Conservation (phyloP, 2,329 filamentous ascomycete genomes). For the Pseudogymnoascus sp. region DNA sequence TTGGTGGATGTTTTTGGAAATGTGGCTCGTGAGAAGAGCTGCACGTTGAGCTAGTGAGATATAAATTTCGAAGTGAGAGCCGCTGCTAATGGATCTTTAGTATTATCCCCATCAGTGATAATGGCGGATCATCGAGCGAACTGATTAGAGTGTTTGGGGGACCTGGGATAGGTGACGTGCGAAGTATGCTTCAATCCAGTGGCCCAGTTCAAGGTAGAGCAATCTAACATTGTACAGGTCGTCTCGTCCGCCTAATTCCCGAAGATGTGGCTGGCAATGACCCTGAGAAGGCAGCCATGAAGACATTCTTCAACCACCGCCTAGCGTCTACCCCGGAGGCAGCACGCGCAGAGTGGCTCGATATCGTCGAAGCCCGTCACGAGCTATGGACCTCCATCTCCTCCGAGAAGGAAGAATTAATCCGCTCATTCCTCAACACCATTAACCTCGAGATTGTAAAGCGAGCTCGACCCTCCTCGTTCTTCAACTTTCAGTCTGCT, state of each 20-base stretch:
- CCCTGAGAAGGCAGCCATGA: constrained; percentile 66
- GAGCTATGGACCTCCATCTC: constrained; percentile 65
- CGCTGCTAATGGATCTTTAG: constrained; percentile 55
- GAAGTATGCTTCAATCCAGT: constrained; percentile 42
- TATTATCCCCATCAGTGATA: constrained; percentile 92
- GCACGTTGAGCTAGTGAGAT: constrained; percentile 29
- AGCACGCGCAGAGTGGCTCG: constrained; percentile 75
- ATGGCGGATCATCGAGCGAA: constrained; percentile 89
- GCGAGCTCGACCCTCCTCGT: constrained; percentile 61
- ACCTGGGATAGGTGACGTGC: constrained; percentile 73
- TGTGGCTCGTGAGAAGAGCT: constrained; percentile 33
- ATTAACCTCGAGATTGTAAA: constrained; percentile 74
- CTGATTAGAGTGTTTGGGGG: constrained; percentile 91
- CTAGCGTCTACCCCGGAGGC: constrained; percentile 53
- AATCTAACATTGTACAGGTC: constrained; percentile 43
- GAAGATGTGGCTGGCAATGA: constrained; percentile 43
- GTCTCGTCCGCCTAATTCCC: constrained; percentile 85
- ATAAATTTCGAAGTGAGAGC: constrained; percentile 11
- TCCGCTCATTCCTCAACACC: constrained; percentile 68
- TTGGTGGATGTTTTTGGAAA: constrained; percentile 81
- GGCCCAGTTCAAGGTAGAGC: background rate
- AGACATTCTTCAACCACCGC: constrained; percentile 79
- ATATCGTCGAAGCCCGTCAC: constrained; percentile 79
- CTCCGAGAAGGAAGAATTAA: constrained; percentile 66
- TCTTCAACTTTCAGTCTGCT: constrained; percentile 70